Evolutionary conservation across 768 basidiomycete species (phyloP), one percentile per base, ranked within the genome.

Genomic region (Holtermannia corniformis): DNA sequence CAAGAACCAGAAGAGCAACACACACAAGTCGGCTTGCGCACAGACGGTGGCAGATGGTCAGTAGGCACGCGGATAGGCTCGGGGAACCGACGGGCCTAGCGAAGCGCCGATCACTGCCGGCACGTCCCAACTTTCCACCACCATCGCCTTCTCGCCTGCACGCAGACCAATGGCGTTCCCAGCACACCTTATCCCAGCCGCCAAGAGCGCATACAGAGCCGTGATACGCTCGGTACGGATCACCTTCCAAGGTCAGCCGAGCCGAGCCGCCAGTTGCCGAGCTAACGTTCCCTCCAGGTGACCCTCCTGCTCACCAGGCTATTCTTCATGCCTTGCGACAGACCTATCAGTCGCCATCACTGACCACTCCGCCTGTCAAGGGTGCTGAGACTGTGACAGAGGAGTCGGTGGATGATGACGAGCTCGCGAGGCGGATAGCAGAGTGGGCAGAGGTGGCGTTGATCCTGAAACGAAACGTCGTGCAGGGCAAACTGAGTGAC

Each of bases 391-490:
- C 47, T 10, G n/a, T 42, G 5, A 24, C 52, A 19, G 37, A 41
- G 24, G 50, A 49, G 16, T 50, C 47, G 14, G 20, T 47, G n/a
- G 46, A 52, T 14, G 26, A 55, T 45, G 59, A 51, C 43, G 54
- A 66, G 43, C 19, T 62, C 14, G 37, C 52, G 21, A 58, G 62
- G 48, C 32, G 66, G 55, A 59, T 64, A 56, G 54, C 76, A 77
- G 49, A 85, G 3, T 80, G 82, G 41, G 77, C 75, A 47, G 88
- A 95, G 41, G 76, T 91, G 42, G 86, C 90, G 3, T 65, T 75
- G 21, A 80, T 87, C 28, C 67, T 96, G 54, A 77, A 85, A 56
- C 80, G 75, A 69, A 96, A 97, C 68, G 77, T 97, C 42, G 90
- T 89, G 0, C 92, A 96, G 71, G 92, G 82, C 1, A 71, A 74